Evolutionary conservation across 1,284 basidiomycete species (phyloP).

Genomic region (Microstroma glucosiphilum): DNA sequence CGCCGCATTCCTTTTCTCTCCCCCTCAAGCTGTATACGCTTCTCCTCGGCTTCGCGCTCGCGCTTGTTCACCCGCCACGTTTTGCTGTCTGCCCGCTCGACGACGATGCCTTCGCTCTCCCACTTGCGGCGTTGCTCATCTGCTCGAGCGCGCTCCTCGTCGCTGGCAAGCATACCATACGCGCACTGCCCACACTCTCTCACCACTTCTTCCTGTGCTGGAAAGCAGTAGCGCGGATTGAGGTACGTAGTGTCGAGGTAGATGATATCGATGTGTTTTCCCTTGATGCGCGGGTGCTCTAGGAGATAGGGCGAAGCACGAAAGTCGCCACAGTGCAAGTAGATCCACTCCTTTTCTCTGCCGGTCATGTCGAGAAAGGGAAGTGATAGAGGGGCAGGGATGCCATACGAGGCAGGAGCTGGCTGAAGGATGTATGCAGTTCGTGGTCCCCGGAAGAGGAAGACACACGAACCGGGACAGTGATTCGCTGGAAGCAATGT

Average conservation of each 20-base stretch:
- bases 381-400: neutral
- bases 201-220: slow-evolving; percentile 85
- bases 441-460: slow-evolving; percentile 85
- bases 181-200: slow-evolving; percentile 66
- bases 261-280: slow-evolving; percentile 65
- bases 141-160: neutral
- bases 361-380: slow-evolving; percentile 14
- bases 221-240: slow-evolving; percentile 89
- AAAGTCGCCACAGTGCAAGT: slow-evolving; percentile 86
- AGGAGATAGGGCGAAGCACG: slow-evolving; percentile 49
- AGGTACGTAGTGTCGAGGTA: slow-evolving; percentile 97
- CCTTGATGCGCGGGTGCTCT: slow-evolving; percentile 31
- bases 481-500: slow-evolving; percentile 97
- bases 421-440: slow-evolving; percentile 64
- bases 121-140: neutral
- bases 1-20: neutral
- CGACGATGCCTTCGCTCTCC: neutral
- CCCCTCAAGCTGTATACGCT: neutral
- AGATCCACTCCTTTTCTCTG: slow-evolving; percentile 63
- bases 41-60: slow-evolving; percentile 3
- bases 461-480: slow-evolving; percentile 82
- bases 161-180: neutral
- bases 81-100: neutral
- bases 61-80: slow-evolving; percentile 3
- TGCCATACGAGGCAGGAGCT: slow-evolving; percentile 17